Percentiles rank a stretch among this genome's conserved stretches.
Conservation (phyloP, 148 eudicot genomes). For the Rhododendron williamsianum region DNA sequence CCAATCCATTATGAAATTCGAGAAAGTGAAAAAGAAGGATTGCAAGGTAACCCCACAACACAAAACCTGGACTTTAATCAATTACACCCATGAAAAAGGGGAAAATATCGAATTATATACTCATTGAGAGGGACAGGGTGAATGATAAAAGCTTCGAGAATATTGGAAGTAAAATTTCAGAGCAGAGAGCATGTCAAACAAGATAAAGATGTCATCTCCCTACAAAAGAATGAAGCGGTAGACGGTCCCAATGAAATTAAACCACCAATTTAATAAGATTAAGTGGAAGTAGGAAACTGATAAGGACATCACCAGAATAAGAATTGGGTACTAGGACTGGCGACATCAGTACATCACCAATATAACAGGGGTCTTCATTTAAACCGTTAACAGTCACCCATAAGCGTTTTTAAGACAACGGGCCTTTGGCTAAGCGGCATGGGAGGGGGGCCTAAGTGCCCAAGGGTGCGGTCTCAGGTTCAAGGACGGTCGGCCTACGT, state of each 20-base stretch:
- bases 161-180: neutral
- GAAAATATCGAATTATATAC: neutral
- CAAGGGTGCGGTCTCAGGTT: no score
- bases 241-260: neutral
- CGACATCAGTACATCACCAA: neutral
- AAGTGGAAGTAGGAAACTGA: neutral
- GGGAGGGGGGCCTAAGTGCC: no score
- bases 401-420: no score
- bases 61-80: conserved; percentile 11
- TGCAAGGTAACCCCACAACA: conserved; percentile 7
- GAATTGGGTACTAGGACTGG: neutral
- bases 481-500: no score
- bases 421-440: no score
- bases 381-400: neutral
- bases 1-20: conserved; percentile 8
- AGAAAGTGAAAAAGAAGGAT: neutral
- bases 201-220: neutral
- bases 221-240: neutral
- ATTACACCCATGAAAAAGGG: neutral
- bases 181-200: neutral
- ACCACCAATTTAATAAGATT: neutral
- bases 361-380: neutral
- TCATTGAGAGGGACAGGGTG: neutral
- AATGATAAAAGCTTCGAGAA: neutral
- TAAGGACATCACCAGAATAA: neutral